These are phyloP conservation scores for Sporobolomyces roseus DNA, from an alignment of 768 basidiomycete genomes.

Conservation along the genomic window DNA sequence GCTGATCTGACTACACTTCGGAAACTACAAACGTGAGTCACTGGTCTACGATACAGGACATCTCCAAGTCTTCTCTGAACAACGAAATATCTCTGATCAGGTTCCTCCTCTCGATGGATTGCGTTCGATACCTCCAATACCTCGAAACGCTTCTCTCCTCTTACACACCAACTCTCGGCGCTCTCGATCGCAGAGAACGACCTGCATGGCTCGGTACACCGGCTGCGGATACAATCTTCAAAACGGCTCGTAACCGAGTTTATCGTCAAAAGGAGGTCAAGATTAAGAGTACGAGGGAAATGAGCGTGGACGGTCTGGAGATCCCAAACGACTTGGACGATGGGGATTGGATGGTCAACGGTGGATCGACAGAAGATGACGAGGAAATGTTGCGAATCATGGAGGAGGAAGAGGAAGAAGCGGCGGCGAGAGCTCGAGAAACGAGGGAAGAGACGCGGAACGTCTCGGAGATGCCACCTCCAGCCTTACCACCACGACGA, in stretches of 20 bases:
- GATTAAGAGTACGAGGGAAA: conserved; percentile 56
- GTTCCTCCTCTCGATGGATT: conserved; percentile 83
- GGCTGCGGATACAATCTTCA: conserved; percentile 80
- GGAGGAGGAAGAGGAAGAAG: conserved; percentile 21
- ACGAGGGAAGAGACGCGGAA: no score
- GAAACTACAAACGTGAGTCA: conserved; percentile 64
- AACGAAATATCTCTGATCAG: conserved; percentile 49
- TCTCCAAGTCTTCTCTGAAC: no score
- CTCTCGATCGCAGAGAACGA: conserved; percentile 62
- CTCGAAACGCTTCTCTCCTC: conserved; percentile 79
- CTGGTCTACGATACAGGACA: neutral
- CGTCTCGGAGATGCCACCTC: no score
- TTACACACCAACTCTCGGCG: conserved; percentile 54
- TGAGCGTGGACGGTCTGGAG: conserved; percentile 48
- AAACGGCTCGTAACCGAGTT: conserved; percentile 72
- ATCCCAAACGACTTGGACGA: conserved; percentile 27
- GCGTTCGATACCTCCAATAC: conserved; percentile 83
- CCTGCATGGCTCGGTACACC: conserved; percentile 90
- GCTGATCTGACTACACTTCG: conserved; percentile 79
- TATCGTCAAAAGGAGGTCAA: conserved; percentile 55
- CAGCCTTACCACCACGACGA: neutral
- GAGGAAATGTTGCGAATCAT: conserved; percentile 32
- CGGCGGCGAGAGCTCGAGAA: neutral
- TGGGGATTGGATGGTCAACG: conserved; percentile 26
- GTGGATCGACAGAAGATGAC: conserved; percentile 17